Evolutionary conservation across 2,329 filamentous ascomycete genomes (phyloP), one percentile per base, ranked within the genome.

Genomic region (Cryphonectria japonica): DNA sequence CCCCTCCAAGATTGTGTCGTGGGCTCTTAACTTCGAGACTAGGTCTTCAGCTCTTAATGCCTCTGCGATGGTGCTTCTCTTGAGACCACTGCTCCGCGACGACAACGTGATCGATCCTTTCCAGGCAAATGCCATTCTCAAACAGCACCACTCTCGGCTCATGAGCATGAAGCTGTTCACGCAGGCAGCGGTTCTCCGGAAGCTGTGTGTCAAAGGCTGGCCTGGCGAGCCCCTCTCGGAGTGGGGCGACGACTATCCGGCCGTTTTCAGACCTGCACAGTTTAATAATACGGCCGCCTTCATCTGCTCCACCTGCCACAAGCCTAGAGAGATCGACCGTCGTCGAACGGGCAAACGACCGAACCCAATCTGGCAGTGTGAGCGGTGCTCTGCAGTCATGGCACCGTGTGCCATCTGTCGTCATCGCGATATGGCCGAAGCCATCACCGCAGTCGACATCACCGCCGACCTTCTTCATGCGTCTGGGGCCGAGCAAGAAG

Each of bases 151-250:
- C 75, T 79, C 82, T 6, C 87, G 89, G 0, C 85, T 91, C 1
- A 88, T 86, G 82, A 82, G 81, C 67, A 87, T 91, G 85, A 81
- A 83, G 34, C 83, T 89, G 50, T 91, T 90, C 75, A 82, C 87
- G 32, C 87, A 91, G 75, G 89, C 89, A 0, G 83, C 89, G 0
- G 82, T 89, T 0, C 80, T 91, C 22, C 87, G 89, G 2, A 91
- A 91, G 66, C 78, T 91, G 11, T 89, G 87, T 75, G 81, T 88
- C 16, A 80, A 81, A n/a, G 87, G 86, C 29, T 89, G 87, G 87
- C 86, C 86, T 0, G 76, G 77, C 32, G 80, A 80, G 0, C 83
- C 82, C 0, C 76, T 89, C 26, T 81, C 84, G 1, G 80, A 77
- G 66, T 90, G 87, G 86, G 85, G 86, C 2, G 84, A 86, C 0